phyloP scores from a whole-genome alignment of 352 stramenopile genomes.

The Phytopythium delawarense region DNA sequence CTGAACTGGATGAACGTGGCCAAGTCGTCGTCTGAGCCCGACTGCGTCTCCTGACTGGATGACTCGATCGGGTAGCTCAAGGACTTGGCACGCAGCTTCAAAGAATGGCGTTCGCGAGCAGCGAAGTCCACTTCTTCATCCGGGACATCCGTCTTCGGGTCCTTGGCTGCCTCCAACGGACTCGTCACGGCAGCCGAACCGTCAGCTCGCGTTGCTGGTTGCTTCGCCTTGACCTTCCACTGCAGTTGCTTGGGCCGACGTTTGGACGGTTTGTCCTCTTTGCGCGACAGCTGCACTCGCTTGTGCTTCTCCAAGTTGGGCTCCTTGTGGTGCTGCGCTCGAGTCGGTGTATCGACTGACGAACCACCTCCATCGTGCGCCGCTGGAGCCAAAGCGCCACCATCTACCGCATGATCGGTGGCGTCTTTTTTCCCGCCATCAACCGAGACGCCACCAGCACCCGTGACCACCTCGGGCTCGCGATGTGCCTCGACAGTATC shows the following conservation, averaged over 20 bases:
- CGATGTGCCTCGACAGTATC: background rate
- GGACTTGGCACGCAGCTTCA: conserved; percentile 37
- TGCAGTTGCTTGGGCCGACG: conserved; percentile 50
- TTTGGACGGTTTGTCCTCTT: background rate
- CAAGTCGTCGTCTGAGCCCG: conserved; percentile 51
- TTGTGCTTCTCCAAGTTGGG: background rate
- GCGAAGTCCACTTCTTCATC: conserved; percentile 44
- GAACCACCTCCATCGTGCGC: background rate
- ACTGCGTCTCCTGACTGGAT: conserved; percentile 74
- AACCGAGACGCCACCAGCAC: too few species aligned
- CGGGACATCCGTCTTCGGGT: conserved; percentile 10
- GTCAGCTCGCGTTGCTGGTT: background rate
- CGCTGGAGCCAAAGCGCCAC: too few species aligned
- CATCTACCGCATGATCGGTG: too few species aligned
- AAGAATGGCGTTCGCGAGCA: conserved; percentile 26
- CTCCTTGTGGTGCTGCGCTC: background rate
- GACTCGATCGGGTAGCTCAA: conserved; percentile 26
- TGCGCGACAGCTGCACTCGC: conserved; percentile 7
- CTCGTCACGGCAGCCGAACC: too few species aligned
- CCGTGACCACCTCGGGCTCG: background rate
- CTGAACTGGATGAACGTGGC: conserved; percentile 27
- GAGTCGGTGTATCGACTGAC: background rate
- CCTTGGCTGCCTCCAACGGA: too few species aligned
- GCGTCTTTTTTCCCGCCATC: too few species aligned
- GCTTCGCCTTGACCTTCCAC: conserved; percentile 51